These are phyloP conservation scores for Oryza australiensis DNA, from an alignment of 176 grass and related monocot species.

Conservation along the genomic window DNA sequence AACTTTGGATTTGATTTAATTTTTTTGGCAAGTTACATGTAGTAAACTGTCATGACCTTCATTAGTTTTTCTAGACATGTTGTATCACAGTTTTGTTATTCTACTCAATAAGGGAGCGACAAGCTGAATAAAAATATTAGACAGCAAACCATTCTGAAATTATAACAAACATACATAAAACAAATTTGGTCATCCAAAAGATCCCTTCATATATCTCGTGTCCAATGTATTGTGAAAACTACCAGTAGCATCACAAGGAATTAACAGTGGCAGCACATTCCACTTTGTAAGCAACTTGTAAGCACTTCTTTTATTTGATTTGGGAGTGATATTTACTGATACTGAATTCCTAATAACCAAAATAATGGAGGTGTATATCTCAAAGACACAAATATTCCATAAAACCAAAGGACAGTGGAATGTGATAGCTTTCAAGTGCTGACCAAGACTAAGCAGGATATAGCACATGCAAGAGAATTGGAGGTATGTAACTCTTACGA, in stretches of 20 bases:
- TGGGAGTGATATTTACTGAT: neutral
- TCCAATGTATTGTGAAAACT: neutral
- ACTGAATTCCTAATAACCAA: neutral
- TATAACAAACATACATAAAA: constrained; percentile 1
- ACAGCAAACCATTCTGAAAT: neutral
- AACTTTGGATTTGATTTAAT: neutral
- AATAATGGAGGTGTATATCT: neutral
- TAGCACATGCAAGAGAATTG: neutral
- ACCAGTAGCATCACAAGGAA: neutral
- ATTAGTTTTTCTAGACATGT: neutral
- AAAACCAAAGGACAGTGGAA: neutral
- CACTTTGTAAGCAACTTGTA: no score
- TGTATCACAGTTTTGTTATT: neutral
- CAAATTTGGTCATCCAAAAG: neutral
- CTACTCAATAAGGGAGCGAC: neutral
- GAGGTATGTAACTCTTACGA: neutral
- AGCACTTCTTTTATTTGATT: neutral
- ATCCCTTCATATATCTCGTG: neutral
- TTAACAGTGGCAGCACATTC: neutral
- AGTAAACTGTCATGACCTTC: neutral
- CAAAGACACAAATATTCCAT: neutral
- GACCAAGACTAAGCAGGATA: neutral
- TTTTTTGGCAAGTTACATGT: neutral
- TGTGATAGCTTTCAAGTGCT: neutral
- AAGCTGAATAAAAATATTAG: neutral